Conservation (phyloP, 352 stramenopile genomes). For the Phytopythium oedochilum region DNA sequence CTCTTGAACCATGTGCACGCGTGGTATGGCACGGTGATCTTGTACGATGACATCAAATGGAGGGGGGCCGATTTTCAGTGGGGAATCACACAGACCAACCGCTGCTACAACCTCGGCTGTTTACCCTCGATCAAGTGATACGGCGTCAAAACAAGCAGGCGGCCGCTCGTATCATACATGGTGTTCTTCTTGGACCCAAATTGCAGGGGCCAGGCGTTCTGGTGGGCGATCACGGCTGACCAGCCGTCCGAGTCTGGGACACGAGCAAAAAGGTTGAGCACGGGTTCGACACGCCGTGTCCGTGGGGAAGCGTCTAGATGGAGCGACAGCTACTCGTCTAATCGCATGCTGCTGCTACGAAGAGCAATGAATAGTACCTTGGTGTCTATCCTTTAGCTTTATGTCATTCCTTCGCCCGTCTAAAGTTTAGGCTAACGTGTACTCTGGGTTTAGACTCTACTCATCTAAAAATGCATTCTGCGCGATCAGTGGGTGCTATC, state of each 20-base stretch:
- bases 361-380: too few species aligned
- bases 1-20: too few species aligned
- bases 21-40: constrained; percentile 14
- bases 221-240: constrained; percentile 1
- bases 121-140: constrained; percentile 12
- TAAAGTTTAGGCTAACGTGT: too few species aligned
- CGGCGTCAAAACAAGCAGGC: neutral
- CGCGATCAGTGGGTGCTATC: neutral
- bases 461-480: neutral
- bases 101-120: constrained; percentile 22
- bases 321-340: too few species aligned
- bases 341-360: too few species aligned
- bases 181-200: constrained; percentile 17
- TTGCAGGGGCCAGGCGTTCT: constrained; percentile 7
- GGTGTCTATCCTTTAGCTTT: too few species aligned
- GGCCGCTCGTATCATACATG: constrained; percentile 13
- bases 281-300: constrained; percentile 10
- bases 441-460: too few species aligned
- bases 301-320: constrained; percentile 10
- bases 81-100: constrained; percentile 3
- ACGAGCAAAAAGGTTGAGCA: constrained; percentile 7
- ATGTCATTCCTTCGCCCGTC: too few species aligned
- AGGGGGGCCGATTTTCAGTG: neutral
- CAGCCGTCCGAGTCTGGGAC: constrained; percentile 17
- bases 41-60: constrained; percentile 8